phyloP scores from a whole-genome alignment of 495 filamentous ascomycete genomes.

The Parathielavia appendiculata region DNA sequence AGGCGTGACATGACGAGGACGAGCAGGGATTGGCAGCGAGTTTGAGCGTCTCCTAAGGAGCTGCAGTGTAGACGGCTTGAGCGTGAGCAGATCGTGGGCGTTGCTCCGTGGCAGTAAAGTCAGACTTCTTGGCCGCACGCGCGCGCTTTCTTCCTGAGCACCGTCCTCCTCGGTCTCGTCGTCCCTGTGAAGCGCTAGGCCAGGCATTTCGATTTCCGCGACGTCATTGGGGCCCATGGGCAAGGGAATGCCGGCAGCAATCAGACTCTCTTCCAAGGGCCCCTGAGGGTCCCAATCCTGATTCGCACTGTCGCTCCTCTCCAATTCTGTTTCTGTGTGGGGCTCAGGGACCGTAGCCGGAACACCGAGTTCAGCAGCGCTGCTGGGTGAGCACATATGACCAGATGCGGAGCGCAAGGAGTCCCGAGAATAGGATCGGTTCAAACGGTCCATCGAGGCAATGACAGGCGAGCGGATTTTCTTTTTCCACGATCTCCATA shows the following conservation, averaged over 20 bases:
- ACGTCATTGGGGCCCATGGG: slow-evolving; percentile 65
- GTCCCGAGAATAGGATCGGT: slow-evolving; percentile 39
- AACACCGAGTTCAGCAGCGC: slow-evolving; percentile 26
- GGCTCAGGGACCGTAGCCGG: slow-evolving; percentile 28
- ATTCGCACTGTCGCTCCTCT: not conserved
- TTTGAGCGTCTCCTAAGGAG: slow-evolving; percentile 48
- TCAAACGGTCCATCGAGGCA: slow-evolving; percentile 30
- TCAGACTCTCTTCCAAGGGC: slow-evolving; percentile 28
- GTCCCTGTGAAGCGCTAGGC: slow-evolving; percentile 54
- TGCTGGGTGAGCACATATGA: slow-evolving; percentile 39
- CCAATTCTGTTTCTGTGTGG: slow-evolving; percentile 8
- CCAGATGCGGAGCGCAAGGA: slow-evolving; percentile 29
- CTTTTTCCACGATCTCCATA: slow-evolving; percentile 97
- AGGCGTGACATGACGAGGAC: slow-evolving; percentile 21
- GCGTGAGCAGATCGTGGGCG: slow-evolving; percentile 26
- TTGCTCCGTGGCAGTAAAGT: slow-evolving; percentile 39
- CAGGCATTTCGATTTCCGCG: slow-evolving; percentile 67
- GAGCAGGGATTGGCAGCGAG: slow-evolving; percentile 46
- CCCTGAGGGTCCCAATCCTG: slow-evolving; percentile 16
- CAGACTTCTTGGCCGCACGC: slow-evolving; percentile 57
- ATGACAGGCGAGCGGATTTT: slow-evolving; percentile 52
- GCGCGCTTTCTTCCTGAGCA: slow-evolving; percentile 28
- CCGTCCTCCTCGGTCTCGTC: slow-evolving; percentile 53
- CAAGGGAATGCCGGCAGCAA: slow-evolving; percentile 55
- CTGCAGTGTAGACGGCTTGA: slow-evolving; percentile 31